phyloP scores from a whole-genome alignment of 106 monocot genomes.

The Phalaenopsis aphrodite region DNA sequence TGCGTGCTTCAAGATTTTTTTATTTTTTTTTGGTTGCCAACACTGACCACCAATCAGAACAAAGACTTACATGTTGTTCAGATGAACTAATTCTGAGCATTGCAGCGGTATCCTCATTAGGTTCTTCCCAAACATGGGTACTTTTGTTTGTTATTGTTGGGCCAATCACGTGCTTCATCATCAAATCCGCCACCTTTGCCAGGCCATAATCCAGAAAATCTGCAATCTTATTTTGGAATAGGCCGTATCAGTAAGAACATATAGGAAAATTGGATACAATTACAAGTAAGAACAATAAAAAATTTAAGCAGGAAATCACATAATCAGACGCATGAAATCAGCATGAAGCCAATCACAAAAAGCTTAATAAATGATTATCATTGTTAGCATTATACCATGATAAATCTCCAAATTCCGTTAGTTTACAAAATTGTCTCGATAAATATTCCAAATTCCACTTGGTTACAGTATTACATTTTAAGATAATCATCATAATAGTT shows the following conservation, averaged over 20 bases:
- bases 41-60: background rate
- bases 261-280: background rate
- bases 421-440: background rate
- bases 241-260: background rate
- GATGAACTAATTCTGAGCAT: conserved; percentile 38
- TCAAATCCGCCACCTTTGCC: conserved; percentile 72
- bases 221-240: conserved; percentile 38
- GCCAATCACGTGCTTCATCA: conserved; percentile 62
- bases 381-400: background rate
- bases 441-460: background rate
- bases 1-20: background rate
- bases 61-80: conserved; percentile 35
- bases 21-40: background rate
- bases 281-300: background rate
- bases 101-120: conserved; percentile 23
- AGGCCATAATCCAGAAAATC: conserved; percentile 75
- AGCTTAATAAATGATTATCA: background rate
- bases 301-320: background rate
- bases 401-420: background rate
- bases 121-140: conserved; percentile 30
- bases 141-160: conserved; percentile 50
- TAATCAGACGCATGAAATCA: background rate
- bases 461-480: background rate
- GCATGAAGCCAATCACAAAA: conserved; percentile 1
- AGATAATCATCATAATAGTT: background rate